Evolutionary conservation across 345 rosid genomes (phyloP).

Genomic region (Ailanthus altissimus): DNA sequence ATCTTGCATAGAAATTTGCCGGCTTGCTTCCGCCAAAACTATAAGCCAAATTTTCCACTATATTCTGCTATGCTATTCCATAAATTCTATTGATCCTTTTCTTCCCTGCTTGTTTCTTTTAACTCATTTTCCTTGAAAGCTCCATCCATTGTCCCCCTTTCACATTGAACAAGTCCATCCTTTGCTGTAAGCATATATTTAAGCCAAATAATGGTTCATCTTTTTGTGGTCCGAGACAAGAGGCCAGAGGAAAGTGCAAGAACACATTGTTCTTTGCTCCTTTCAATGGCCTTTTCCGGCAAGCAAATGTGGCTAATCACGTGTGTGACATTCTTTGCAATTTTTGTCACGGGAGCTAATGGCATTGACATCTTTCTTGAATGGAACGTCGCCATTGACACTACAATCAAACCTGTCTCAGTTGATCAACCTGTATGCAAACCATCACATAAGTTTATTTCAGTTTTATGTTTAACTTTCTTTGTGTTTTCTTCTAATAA

Average conservation of each 20-base stretch:
- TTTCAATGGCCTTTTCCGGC: constrained; percentile 31
- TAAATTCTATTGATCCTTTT: not conserved
- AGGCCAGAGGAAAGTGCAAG: too few relatives aligned
- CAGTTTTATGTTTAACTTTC: not conserved
- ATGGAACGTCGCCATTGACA: constrained; percentile 45
- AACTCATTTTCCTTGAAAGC: constrained; percentile 13
- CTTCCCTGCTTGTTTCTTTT: not conserved
- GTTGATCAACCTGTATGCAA: constrained; percentile 39
- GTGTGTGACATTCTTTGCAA: constrained; percentile 18
- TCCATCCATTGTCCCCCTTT: not conserved
- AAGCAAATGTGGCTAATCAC: constrained; percentile 8
- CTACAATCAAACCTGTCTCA: constrained; percentile 26
- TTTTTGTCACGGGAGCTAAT: not conserved
- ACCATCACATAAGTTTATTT: not conserved
- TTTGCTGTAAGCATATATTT: not conserved
- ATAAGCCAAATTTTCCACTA: not conserved
- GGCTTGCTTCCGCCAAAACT: not conserved
- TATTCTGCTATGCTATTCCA: not conserved
- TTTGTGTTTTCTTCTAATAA: not conserved
- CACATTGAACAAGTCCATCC: not conserved
- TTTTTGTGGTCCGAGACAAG: too few relatives aligned
- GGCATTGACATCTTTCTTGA: constrained; percentile 42
- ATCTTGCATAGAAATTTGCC: not conserved
- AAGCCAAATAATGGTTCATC: not conserved
- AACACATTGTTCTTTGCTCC: not conserved